Evolutionary conservation across 192 early-diverging fungal genomes (phyloP).

Genomic region (Backusella liffmaniae): DNA sequence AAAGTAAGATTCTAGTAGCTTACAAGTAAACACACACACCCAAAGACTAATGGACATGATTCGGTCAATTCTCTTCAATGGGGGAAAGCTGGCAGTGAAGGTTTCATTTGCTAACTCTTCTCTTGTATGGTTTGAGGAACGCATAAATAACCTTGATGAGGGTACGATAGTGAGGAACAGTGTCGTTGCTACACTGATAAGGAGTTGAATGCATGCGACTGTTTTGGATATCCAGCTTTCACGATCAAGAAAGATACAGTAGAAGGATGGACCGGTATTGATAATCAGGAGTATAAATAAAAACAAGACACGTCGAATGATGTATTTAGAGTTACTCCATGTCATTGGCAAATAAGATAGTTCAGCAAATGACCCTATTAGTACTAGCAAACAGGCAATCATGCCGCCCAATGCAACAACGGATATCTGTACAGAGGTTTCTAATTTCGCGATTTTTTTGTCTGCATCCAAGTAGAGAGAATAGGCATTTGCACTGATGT

Average conservation of each 20-base stretch:
- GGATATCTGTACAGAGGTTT: slow-evolving; percentile 55
- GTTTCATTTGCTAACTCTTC: slow-evolving; percentile 47
- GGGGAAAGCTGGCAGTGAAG: slow-evolving; percentile 77
- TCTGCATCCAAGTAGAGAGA: slow-evolving; percentile 57
- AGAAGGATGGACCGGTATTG: slow-evolving; percentile 65
- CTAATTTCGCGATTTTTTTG: slow-evolving; percentile 37
- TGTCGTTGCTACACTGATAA: slow-evolving; percentile 65
- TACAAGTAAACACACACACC: slow-evolving; percentile 70
- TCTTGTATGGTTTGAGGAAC: slow-evolving; percentile 32
- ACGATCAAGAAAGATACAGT: slow-evolving; percentile 47
- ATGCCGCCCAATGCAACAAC: slow-evolving; percentile 71
- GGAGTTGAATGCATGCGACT: slow-evolving; percentile 65
- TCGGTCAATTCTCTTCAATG: slow-evolving; percentile 62
- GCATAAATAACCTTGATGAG: slow-evolving; percentile 57
- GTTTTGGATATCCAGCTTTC: slow-evolving; percentile 49
- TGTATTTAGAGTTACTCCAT: slow-evolving; percentile 50
- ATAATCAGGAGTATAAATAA: slow-evolving; percentile 59
- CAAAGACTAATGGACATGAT: slow-evolving; percentile 70
- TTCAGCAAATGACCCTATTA: slow-evolving; percentile 66
- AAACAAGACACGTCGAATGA: slow-evolving; percentile 53
- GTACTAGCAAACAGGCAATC: slow-evolving; percentile 64
- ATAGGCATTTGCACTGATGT: slow-evolving; percentile 68
- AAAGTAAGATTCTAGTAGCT: slow-evolving; percentile 80
- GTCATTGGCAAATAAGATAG: slow-evolving; percentile 67
- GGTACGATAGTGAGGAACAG: slow-evolving; percentile 68